Conservation (phyloP, 176 grass and related monocot species). For the Carex myosuroides region DNA sequence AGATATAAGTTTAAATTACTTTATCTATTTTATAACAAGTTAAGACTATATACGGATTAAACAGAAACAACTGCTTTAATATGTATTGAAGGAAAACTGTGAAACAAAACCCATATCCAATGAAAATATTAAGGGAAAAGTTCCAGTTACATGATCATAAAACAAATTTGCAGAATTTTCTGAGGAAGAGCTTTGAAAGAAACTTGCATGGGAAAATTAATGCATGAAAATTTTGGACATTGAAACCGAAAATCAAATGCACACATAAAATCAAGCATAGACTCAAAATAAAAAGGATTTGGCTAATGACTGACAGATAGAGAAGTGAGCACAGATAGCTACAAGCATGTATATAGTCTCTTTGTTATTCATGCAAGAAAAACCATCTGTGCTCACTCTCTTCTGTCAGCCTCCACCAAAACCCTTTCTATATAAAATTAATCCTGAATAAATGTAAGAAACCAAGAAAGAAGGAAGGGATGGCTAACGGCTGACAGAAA, state of each 20-base stretch:
- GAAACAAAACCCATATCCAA: background rate
- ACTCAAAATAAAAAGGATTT: background rate
- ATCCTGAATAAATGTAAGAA: constrained; percentile 30
- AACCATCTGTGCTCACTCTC: constrained; percentile 96
- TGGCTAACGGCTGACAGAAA: constrained; percentile 28
- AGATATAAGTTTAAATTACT: background rate
- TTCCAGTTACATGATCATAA: background rate
- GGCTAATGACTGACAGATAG: constrained; percentile 33
- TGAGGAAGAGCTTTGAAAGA: background rate
- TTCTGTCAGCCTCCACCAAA: constrained; percentile 30
- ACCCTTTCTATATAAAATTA: constrained; percentile 22
- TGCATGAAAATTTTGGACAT: background rate
- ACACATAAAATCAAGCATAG: background rate
- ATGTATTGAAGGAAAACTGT: background rate
- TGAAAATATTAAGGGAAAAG: background rate
- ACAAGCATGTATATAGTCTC: constrained; percentile 18
- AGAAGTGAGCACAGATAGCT: constrained; percentile 33
- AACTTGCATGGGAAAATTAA: background rate
- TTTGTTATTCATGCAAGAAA: constrained; percentile 50
- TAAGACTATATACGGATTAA: background rate
- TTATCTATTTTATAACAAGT: background rate
- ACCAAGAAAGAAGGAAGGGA: background rate
- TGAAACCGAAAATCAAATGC: background rate
- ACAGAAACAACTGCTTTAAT: background rate
- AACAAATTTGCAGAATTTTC: background rate